phyloP scores from a whole-genome alignment of 2,329 filamentous ascomycete genomes.

The Orbilia javanica region DNA sequence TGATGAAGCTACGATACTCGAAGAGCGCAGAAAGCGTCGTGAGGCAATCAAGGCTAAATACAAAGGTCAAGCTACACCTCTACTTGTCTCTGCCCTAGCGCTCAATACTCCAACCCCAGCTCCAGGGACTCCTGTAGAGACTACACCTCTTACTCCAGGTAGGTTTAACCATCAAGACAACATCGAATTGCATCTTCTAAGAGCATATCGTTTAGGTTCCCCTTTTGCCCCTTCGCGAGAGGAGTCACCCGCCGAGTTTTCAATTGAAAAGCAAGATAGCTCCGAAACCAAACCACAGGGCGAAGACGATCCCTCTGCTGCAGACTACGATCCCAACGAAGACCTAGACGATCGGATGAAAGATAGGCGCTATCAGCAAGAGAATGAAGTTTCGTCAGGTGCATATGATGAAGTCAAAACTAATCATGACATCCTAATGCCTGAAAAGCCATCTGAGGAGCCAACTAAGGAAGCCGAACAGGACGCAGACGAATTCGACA shows the following conservation, averaged over 20 bases:
- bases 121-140: slow-evolving; percentile 66
- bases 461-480: slow-evolving; percentile 68
- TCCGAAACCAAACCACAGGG: slow-evolving; percentile 65
- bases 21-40: slow-evolving; percentile 84
- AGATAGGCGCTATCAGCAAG: slow-evolving; percentile 75
- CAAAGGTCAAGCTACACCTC: slow-evolving; percentile 76
- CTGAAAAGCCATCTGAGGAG: slow-evolving; percentile 64
- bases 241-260: slow-evolving; percentile 72
- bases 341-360: slow-evolving; percentile 86
- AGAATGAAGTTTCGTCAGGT: slow-evolving; percentile 70
- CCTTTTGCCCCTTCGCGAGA: slow-evolving; percentile 66
- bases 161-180: neutral
- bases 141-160: slow-evolving; percentile 63
- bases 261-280: slow-evolving; percentile 73
- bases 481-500: slow-evolving; percentile 81
- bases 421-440: slow-evolving; percentile 64
- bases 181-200: slow-evolving; percentile 14
- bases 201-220: slow-evolving; percentile 28
- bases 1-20: slow-evolving; percentile 85
- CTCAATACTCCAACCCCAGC: slow-evolving; percentile 71
- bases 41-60: slow-evolving; percentile 89
- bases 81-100: slow-evolving; percentile 80
- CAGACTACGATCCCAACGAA: slow-evolving; percentile 88
- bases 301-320: slow-evolving; percentile 85
- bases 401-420: slow-evolving; percentile 73